These are phyloP conservation scores for Ceratopteris richardii DNA, from an alignment of 75 land plant genomes.

Conservation along the genomic window DNA sequence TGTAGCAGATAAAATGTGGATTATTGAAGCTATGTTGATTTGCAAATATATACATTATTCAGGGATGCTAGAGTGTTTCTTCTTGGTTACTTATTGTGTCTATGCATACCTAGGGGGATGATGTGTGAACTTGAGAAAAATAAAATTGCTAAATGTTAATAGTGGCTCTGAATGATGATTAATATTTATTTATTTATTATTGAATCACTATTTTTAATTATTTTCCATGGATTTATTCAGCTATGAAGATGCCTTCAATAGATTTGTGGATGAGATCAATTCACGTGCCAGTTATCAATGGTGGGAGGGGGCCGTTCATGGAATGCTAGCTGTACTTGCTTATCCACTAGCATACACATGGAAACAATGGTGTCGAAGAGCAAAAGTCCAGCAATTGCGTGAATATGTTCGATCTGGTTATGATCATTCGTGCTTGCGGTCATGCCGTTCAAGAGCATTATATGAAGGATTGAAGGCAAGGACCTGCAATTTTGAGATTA, in stretches of 20 bases:
- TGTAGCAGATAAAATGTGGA: too few relatives aligned
- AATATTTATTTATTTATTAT: too few relatives aligned
- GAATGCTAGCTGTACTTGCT: conserved; percentile 65
- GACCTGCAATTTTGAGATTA: neutral
- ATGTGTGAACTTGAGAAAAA: too few relatives aligned
- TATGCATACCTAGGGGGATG: too few relatives aligned
- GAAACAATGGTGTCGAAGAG: conserved; percentile 94
- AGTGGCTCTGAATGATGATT: too few relatives aligned
- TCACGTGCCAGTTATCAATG: conserved; percentile 86
- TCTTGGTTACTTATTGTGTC: too few relatives aligned
- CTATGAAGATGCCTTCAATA: conserved; percentile 90
- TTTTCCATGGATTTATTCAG: too few relatives aligned
- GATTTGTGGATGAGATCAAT: conserved; percentile 95
- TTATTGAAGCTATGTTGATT: too few relatives aligned
- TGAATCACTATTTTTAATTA: too few relatives aligned
- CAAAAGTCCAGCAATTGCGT: conserved; percentile 78
- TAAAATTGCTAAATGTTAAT: too few relatives aligned
- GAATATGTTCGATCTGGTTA: conserved; percentile 96
- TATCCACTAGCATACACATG: conserved; percentile 98
- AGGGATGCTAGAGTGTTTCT: too few relatives aligned
- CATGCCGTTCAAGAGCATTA: conserved; percentile 94
- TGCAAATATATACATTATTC: too few relatives aligned
- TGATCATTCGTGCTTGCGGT: conserved; percentile 95
- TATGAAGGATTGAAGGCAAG: conserved; percentile 98
- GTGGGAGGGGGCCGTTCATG: conserved; percentile 99